Conservation (phyloP, 768 basidiomycete genomes). For the Lyophyllum decastes region DNA sequence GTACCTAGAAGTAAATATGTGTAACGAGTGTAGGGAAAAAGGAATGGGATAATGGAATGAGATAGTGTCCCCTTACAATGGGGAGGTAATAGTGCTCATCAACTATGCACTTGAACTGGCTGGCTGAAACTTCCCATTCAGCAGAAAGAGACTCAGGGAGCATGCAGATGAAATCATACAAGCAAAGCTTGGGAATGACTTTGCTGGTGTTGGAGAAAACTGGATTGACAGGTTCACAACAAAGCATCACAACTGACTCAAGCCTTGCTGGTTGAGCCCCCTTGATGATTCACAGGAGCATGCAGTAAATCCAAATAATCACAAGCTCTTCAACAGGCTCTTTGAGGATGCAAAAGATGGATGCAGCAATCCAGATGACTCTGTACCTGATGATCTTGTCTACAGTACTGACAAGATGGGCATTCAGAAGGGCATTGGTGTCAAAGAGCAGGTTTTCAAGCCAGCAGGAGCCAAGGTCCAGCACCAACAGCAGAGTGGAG, state of each 20-base stretch:
- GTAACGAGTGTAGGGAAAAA: no score
- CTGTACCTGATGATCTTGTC: conserved; percentile 18
- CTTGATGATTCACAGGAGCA: conserved; percentile 30
- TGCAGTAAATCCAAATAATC: conserved; percentile 31
- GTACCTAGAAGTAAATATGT: no score
- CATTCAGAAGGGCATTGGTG: conserved; percentile 1
- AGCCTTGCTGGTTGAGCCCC: conserved; percentile 31
- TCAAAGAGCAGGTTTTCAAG: conserved; percentile 28
- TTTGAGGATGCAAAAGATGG: conserved; percentile 21
- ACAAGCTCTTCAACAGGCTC: conserved; percentile 30
- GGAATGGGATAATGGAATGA: no score
- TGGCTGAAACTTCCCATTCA: conserved; percentile 25
- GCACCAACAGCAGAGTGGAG: conserved; percentile 21
- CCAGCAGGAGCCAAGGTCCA: conserved; percentile 20
- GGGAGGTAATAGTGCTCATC: conserved; percentile 7
- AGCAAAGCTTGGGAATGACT: conserved; percentile 9
- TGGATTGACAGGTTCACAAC: background rate
- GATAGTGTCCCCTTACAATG: no score
- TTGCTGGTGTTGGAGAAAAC: background rate
- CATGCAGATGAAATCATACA: conserved; percentile 28
- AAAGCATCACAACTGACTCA: conserved; percentile 16
- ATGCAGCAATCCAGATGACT: no score
- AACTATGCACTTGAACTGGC: conserved; percentile 28
- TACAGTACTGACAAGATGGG: conserved; percentile 23
- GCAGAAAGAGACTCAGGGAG: conserved; percentile 13